These are phyloP conservation scores for Globisporangium spinosum DNA, from an alignment of 352 stramenopile species.

Conservation along the genomic window DNA sequence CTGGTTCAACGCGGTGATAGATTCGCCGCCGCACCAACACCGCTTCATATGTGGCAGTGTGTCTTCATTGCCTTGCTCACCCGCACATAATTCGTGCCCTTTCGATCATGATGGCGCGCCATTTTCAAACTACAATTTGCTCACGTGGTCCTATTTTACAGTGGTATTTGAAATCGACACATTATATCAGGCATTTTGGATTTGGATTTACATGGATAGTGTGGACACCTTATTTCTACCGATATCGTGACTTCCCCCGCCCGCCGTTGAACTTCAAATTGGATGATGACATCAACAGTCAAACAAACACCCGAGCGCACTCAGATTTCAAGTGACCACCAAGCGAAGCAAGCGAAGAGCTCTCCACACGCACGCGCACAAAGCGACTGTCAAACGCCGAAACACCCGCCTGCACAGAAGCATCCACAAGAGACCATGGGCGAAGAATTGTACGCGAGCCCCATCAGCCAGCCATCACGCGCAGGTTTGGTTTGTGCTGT, in stretches of 20 bases:
- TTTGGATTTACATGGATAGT: neutral
- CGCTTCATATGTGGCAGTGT: neutral
- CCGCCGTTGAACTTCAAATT: neutral
- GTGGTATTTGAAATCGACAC: neutral
- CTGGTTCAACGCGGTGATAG: neutral
- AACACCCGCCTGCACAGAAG: neutral
- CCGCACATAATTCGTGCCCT: too few relatives aligned
- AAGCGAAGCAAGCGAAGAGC: neutral
- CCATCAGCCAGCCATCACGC: slow-evolving; percentile 62
- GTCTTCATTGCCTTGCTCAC: neutral
- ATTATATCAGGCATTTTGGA: neutral
- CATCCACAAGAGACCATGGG: slow-evolving; percentile 21
- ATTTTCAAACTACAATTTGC: too few relatives aligned
- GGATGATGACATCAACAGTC: neutral
- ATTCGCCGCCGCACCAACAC: neutral
- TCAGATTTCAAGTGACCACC: neutral
- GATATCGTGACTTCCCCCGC: neutral
- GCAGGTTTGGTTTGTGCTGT: slow-evolving; percentile 26
- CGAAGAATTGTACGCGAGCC: slow-evolving; percentile 53
- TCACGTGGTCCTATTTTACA: neutral
- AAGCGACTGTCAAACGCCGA: slow-evolving; percentile 8
- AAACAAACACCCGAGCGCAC: neutral
- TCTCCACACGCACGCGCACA: neutral
- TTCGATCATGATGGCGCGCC: too few relatives aligned
- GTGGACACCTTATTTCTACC: neutral